These are phyloP conservation scores for Taphrina flavorubra DNA, from an alignment of 1,139 yeast genomes.

Conservation along the genomic window DNA sequence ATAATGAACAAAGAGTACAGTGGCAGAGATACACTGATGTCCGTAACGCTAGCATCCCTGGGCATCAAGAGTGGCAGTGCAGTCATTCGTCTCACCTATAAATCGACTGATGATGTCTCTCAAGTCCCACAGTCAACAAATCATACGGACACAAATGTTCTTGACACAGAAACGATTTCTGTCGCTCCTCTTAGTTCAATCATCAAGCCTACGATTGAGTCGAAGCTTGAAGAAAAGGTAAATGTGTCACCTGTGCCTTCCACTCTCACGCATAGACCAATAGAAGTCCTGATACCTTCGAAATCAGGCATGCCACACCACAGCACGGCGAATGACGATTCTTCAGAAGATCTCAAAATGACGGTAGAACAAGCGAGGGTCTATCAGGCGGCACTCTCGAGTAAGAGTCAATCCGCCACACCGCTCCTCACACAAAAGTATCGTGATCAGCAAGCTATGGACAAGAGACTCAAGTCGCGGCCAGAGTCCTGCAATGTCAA, in stretches of 20 bases:
- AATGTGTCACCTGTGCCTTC: neutral
- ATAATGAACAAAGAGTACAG: constrained; percentile 10
- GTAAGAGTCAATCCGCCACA: constrained; percentile 4
- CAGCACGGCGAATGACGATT: constrained; percentile 10
- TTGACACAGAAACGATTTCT: neutral
- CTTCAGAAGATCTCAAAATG: constrained; percentile 13
- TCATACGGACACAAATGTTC: neutral
- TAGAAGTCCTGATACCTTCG: constrained; percentile 24
- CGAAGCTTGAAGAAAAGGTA: neutral
- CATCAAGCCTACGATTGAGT: neutral
- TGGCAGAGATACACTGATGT: constrained; percentile 4
- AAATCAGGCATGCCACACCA: constrained; percentile 2
- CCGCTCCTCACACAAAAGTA: constrained; percentile 21
- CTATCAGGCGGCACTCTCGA: constrained; percentile 16
- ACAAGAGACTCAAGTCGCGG: constrained; percentile 20
- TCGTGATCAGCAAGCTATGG: constrained; percentile 21
- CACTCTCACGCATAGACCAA: neutral
- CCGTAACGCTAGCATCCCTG: constrained; percentile 21
- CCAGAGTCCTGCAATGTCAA: constrained; percentile 25
- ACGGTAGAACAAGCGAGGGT: constrained; percentile 22
- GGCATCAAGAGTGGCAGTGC: constrained; percentile 37
- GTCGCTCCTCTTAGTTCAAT: neutral
- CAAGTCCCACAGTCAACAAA: neutral
- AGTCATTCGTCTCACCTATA: constrained; percentile 23
- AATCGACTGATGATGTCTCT: neutral